Evolutionary conservation across 108 stramenopile genomes (phyloP).

Genomic region (Licmophora abbreviata): DNA sequence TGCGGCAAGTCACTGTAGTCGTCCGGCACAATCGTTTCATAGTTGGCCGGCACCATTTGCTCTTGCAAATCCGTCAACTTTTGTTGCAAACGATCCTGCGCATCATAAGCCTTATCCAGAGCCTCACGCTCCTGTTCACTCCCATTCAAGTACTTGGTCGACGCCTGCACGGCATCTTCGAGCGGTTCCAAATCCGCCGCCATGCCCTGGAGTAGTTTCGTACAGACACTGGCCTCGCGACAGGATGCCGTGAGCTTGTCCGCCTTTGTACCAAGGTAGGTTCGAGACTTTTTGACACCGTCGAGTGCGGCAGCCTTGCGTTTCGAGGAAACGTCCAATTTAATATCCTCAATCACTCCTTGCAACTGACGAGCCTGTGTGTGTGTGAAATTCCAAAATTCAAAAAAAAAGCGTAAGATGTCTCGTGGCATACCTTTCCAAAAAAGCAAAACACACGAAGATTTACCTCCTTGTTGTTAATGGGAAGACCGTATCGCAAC

Average conservation of each 20-base stretch:
- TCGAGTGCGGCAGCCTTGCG: slow-evolving; percentile 75
- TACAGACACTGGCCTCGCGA: slow-evolving; percentile 46
- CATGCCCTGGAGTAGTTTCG: slow-evolving; percentile 36
- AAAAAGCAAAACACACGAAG: slow-evolving; percentile 1
- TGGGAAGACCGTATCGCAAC: slow-evolving; percentile 83
- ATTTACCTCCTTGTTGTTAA: slow-evolving; percentile 82
- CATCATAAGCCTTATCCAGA: slow-evolving; percentile 70
- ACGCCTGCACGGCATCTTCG: slow-evolving; percentile 38
- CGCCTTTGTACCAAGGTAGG: slow-evolving; percentile 45
- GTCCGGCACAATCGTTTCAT: slow-evolving; percentile 67
- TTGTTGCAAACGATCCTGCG: slow-evolving; percentile 52
- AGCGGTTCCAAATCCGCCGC: slow-evolving; percentile 44
- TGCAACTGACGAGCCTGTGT: slow-evolving; percentile 76
- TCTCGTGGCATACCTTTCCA: too few relatives aligned
- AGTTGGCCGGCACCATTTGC: slow-evolving; percentile 84
- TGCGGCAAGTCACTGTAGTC: slow-evolving; percentile 85
- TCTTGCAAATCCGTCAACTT: slow-evolving; percentile 76
- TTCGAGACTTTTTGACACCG: slow-evolving; percentile 70
- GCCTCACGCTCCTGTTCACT: slow-evolving; percentile 79
- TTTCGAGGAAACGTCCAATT: slow-evolving; percentile 71
- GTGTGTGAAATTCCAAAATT: not conserved
- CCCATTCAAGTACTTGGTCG: slow-evolving; percentile 56
- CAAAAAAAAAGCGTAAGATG: too few relatives aligned
- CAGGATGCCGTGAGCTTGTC: slow-evolving; percentile 59
- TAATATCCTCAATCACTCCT: slow-evolving; percentile 66